Evolutionary conservation across 805 yeast genomes (phyloP), one percentile per base, ranked within the genome.

Genomic region (Ogataea nitratoaversa): DNA sequence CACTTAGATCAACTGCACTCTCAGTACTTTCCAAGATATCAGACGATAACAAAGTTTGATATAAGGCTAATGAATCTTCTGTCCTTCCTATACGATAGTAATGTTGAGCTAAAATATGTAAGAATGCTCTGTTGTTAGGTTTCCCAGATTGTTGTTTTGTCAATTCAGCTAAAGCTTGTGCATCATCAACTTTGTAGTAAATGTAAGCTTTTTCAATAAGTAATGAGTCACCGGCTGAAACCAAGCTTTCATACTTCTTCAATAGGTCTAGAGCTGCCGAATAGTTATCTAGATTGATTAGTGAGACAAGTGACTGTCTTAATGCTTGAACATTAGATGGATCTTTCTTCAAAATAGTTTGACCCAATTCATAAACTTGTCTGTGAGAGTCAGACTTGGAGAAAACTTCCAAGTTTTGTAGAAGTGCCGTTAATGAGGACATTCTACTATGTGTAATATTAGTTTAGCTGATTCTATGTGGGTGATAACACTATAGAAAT

Each of bases 261-360:
- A 81, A 54, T 28, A 74, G 48, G 39, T 68, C 63, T 16, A 60
- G 48, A 0, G 84, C 87, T 36, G 65, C 62, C 30, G 55, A 57
- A 59, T 76, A 82, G 45, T 67, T 66, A 55, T 82, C 88, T 42
- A 74, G 59, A 50, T 78, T 77, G 56, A 79, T 78, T 54, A 79
- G 65, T 4, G 87, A 76, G 11, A 77, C 75, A 27, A 81, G 56
- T 53, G 79, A 75, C 28, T 66, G 60, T 33, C 53, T 60, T 31
- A 59, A 49, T 4, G 72, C 68, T 2, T 44, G 43, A 12, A 46
- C 32, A 40, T 63, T 64, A 8, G 51, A 35, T 3, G 62, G 53
- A 28, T 60, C 53, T 30, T 46, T 47, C 17, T 50, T 46, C 32
- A 69, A 54, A 23, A 55, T 54, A 19, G 47, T 44, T 33, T 50